These are phyloP conservation scores for Glycine soja DNA, from an alignment of 306 rosid species.

Conservation along the genomic window DNA sequence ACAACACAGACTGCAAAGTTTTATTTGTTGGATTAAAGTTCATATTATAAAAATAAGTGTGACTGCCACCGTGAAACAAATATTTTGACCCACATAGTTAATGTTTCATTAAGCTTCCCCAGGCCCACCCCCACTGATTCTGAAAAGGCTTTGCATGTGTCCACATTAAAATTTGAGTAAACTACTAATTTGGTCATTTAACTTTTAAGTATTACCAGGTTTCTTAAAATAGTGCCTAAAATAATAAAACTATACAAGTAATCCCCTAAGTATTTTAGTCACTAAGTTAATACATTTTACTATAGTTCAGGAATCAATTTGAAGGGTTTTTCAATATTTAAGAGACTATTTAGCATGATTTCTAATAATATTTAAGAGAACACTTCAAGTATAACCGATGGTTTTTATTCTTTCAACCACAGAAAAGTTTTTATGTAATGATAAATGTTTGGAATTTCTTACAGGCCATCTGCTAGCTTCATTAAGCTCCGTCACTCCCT, in stretches of 20 bases:
- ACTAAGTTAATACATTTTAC: neutral
- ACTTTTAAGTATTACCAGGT: too few species aligned
- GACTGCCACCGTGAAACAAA: neutral
- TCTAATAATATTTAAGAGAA: neutral
- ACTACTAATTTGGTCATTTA: neutral
- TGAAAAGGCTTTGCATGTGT: neutral
- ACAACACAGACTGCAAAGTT: neutral
- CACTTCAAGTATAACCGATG: neutral
- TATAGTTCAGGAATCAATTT: neutral
- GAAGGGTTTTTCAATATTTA: neutral
- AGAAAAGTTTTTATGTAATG: constrained; percentile 19
- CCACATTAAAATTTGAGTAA: neutral
- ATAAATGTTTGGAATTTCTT: constrained; percentile 41
- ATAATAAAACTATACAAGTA: neutral
- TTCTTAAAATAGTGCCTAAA: neutral
- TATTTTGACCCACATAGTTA: constrained; percentile 11
- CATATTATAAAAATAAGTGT: neutral
- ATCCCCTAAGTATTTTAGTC: neutral
- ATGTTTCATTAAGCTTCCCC: constrained; percentile 8
- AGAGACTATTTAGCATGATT: neutral
- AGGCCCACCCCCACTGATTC: neutral
- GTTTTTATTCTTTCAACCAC: neutral
- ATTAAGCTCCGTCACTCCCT: constrained; percentile 61
- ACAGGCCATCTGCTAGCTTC: constrained; percentile 76
- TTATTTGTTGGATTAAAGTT: constrained; percentile 1